Conservation (phyloP, 2,329 filamentous ascomycete genomes). For the Cylindrodendrum hubeiense region DNA sequence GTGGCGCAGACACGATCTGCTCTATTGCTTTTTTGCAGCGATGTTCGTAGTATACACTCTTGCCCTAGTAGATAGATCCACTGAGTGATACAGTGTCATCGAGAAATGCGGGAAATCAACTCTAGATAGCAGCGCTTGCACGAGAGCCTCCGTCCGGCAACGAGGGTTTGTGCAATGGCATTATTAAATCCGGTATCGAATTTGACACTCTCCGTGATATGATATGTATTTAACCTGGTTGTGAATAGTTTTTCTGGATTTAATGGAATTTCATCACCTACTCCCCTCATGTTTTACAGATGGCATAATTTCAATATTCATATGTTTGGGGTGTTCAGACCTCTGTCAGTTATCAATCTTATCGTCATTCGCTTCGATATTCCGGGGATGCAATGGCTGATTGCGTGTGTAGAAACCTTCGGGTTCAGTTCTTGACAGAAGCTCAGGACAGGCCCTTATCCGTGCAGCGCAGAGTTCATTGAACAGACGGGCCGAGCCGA, state of each 20-base stretch:
- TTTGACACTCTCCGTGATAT: background rate
- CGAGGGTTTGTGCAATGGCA: background rate
- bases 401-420: too few relatives aligned
- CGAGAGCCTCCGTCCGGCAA: background rate
- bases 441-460: background rate
- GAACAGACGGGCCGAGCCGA: constrained; percentile 5
- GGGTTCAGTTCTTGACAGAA: background rate
- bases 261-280: background rate
- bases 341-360: too few relatives aligned
- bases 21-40: too few relatives aligned
- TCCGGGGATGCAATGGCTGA: too few relatives aligned
- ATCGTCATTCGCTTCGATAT: too few relatives aligned
- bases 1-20: too few relatives aligned
- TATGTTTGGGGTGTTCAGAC: too few relatives aligned
- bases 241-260: background rate
- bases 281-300: too few relatives aligned
- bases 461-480: background rate
- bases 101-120: background rate
- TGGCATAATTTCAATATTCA: too few relatives aligned
- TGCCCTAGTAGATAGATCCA: too few relatives aligned
- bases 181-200: background rate
- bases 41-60: too few relatives aligned
- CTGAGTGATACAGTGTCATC: too few relatives aligned
- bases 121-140: background rate
- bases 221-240: background rate